Conservation (phyloP, 176 grass and related monocot genomes). For the Bonia amplexicaulis region DNA sequence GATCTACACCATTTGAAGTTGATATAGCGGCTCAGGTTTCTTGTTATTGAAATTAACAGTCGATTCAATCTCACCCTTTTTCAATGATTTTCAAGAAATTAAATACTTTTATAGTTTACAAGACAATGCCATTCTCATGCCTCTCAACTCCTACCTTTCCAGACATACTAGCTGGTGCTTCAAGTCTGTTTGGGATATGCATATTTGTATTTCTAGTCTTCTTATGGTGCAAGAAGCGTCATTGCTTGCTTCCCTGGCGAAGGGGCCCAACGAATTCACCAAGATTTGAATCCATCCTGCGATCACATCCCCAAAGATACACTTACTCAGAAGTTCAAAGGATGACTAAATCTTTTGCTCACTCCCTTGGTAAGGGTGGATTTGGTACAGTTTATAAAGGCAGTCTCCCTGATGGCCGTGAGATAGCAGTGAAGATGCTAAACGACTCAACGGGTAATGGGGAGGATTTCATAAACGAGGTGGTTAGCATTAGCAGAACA, state of each 20-base stretch:
- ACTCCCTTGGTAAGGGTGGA: constrained; percentile 27
- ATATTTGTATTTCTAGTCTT: background rate
- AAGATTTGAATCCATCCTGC: constrained; percentile 26
- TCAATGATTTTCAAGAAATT: too few species aligned
- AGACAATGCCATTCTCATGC: too few species aligned
- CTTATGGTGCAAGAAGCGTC: background rate
- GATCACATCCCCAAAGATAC: constrained; percentile 26
- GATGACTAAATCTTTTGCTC: constrained; percentile 36
- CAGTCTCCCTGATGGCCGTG: constrained; percentile 2
- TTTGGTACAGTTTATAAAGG: constrained; percentile 23
- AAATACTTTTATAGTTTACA: too few species aligned
- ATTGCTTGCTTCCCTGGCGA: background rate
- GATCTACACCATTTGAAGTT: too few species aligned
- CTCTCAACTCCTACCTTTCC: background rate
- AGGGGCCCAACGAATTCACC: background rate
- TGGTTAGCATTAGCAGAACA: constrained; percentile 33
- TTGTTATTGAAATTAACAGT: too few species aligned
- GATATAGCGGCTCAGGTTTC: too few species aligned
- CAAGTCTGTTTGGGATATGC: background rate
- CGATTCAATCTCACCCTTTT: too few species aligned
- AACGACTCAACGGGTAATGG: background rate
- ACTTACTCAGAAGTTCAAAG: constrained; percentile 21
- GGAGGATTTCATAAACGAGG: constrained; percentile 28
- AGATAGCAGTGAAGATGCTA: constrained; percentile 27
- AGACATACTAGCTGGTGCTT: background rate